Percentiles rank a stretch among this genome's conserved stretches.
These are phyloP conservation scores for Allodekkera sacchari DNA, from an alignment of 805 yeast genomes.

Conservation along the genomic window DNA sequence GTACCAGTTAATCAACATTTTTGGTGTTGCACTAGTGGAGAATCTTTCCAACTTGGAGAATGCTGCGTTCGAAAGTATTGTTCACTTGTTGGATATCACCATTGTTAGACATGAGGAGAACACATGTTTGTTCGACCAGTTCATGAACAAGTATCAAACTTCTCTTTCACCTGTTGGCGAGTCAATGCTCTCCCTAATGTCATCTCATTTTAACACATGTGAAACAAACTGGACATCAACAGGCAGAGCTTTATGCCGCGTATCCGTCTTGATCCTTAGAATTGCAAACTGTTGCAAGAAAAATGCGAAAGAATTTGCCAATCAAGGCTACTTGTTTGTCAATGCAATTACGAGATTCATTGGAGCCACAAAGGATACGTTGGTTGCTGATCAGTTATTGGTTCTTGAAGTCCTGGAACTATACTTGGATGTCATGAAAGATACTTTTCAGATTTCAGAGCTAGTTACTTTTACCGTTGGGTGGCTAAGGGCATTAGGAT, in stretches of 20 bases:
- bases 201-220: conserved; percentile 39
- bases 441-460: conserved; percentile 29
- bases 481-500: conserved; percentile 47
- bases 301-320: conserved; percentile 7
- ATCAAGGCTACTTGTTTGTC: conserved; percentile 22
- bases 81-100: conserved; percentile 53
- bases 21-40: conserved; percentile 14
- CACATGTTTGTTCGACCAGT: conserved; percentile 46
- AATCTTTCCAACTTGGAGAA: conserved; percentile 20
- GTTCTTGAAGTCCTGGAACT: conserved; percentile 53
- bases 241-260: conserved; percentile 58
- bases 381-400: conserved; percentile 55
- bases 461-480: conserved; percentile 33
- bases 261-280: conserved; percentile 43
- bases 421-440: conserved; percentile 37
- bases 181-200: conserved; percentile 36
- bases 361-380: conserved; percentile 33
- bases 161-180: conserved; percentile 44
- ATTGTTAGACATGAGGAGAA: conserved; percentile 61
- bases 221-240: conserved; percentile 51
- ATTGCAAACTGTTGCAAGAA: conserved; percentile 22
- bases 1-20: conserved; percentile 26
- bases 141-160: conserved; percentile 26
- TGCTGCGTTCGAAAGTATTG: conserved; percentile 43
- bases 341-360: conserved; percentile 35